phyloP scores from a whole-genome alignment of 1,139 yeast genomes.

The Taphrina communis region DNA sequence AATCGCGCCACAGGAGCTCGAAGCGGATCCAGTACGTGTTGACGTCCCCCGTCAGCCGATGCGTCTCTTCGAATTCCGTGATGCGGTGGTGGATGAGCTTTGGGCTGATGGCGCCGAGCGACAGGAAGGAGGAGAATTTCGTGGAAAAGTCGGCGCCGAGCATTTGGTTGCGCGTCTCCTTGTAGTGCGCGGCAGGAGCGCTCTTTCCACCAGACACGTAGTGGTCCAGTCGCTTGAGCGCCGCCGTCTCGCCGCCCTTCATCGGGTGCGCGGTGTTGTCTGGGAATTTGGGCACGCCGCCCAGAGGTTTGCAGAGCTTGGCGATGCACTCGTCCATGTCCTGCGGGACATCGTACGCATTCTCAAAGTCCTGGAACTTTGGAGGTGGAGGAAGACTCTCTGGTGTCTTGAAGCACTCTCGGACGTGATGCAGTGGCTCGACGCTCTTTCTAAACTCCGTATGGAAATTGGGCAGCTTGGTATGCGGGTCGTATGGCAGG shows the following conservation, averaged over 20 bases:
- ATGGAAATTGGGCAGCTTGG: constrained; percentile 32
- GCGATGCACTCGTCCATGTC: constrained; percentile 27
- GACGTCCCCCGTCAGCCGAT: constrained; percentile 30
- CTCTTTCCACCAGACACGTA: constrained; percentile 30
- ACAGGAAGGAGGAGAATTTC: constrained; percentile 37
- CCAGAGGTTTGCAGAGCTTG: constrained; percentile 30
- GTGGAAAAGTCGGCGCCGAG: constrained; percentile 40
- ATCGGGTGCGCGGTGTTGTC: constrained; percentile 35
- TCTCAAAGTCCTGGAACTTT: constrained; percentile 13
- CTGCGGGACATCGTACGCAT: constrained; percentile 25
- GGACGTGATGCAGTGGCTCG: constrained; percentile 30
- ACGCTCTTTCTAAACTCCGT: constrained; percentile 38
- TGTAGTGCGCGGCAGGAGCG: constrained; percentile 37
- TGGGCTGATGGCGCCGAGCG: constrained; percentile 27
- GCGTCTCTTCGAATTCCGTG: constrained; percentile 26
- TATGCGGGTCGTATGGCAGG: constrained; percentile 25
- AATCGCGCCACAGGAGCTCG: constrained; percentile 40
- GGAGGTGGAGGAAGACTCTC: constrained; percentile 19
- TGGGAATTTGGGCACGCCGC: constrained; percentile 24
- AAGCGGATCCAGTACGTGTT: constrained; percentile 39
- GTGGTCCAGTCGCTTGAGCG: constrained; percentile 25
- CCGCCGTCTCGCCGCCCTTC: constrained; percentile 34
- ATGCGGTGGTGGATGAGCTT: constrained; percentile 34
- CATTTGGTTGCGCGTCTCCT: constrained; percentile 31
- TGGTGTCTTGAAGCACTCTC: constrained; percentile 31